Evolutionary conservation across 768 basidiomycete genomes (phyloP).

Genomic region (Leucosporidium creatinivorum): DNA sequence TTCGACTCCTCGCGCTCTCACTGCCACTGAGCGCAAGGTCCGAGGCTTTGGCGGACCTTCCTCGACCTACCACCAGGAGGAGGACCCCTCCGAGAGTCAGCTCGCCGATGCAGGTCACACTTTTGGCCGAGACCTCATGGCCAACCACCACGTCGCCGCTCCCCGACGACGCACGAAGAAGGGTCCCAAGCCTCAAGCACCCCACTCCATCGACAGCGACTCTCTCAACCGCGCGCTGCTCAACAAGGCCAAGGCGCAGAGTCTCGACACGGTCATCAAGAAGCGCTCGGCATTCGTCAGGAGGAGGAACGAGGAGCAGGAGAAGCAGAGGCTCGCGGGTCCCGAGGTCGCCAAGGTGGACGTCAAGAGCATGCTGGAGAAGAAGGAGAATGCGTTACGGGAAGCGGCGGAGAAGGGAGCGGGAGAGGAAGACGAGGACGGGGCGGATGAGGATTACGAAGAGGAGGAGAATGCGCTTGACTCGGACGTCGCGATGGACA

Average conservation of each 20-base stretch:
- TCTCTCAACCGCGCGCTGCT: not conserved
- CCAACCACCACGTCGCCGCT: not conserved
- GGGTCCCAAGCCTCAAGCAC: not conserved
- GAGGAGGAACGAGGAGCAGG: not conserved
- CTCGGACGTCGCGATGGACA: not conserved
- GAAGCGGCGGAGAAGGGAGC: not conserved
- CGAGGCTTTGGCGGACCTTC: not conserved
- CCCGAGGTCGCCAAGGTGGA: constrained; percentile 4
- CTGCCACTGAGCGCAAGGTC: not conserved
- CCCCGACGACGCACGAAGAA: not conserved
- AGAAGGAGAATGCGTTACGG: constrained; percentile 1
- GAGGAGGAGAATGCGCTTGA: constrained; percentile 3
- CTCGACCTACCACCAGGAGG: not conserved
- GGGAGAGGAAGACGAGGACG: constrained; percentile 5
- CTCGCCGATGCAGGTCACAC: not conserved
- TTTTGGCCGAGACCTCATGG: constrained; percentile 18
- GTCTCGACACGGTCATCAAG: not conserved
- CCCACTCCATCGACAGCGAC: not conserved
- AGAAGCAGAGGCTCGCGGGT: not conserved
- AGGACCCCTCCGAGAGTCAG: constrained; percentile 24
- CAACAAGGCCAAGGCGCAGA: not conserved
- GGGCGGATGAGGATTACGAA: not conserved
- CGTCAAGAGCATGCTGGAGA: constrained; percentile 10
- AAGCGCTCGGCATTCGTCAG: not conserved
- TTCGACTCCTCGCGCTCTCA: not conserved